Evolutionary conservation across 768 basidiomycete species (phyloP).

Genomic region (Myochromella boudieri): DNA sequence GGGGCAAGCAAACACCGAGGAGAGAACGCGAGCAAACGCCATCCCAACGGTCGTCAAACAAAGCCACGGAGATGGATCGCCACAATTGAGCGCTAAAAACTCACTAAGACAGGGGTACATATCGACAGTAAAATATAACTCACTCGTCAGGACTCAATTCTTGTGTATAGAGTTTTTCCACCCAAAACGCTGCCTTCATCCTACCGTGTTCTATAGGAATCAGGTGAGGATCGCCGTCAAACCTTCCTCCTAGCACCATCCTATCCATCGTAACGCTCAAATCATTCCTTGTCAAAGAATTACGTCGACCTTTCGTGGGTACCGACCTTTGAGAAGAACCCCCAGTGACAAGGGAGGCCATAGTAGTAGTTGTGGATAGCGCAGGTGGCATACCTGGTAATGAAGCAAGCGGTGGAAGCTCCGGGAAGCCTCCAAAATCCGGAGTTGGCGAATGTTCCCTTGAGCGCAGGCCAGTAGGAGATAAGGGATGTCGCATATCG

Average conservation of each 20-base stretch:
- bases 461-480: constrained; percentile 33
- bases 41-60: constrained; percentile 69
- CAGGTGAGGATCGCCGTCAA: constrained; percentile 40
- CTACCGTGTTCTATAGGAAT: constrained; percentile 55
- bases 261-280: constrained; percentile 63
- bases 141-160: constrained; percentile 52
- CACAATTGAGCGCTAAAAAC: constrained; percentile 38
- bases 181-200: constrained; percentile 76
- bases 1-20: constrained; percentile 56
- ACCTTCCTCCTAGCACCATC: constrained; percentile 59
- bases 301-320: constrained; percentile 34
- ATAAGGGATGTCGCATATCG: constrained; percentile 36
- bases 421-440: constrained; percentile 36
- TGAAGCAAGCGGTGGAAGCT: constrained; percentile 44
- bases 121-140: constrained; percentile 24
- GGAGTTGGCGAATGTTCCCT: constrained; percentile 34
- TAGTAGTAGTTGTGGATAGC: constrained; percentile 50
- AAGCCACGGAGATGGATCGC: constrained; percentile 49
- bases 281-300: constrained; percentile 53
- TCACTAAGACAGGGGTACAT: constrained; percentile 5
- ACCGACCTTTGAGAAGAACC: constrained; percentile 28
- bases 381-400: constrained; percentile 54
- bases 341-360: constrained; percentile 47
- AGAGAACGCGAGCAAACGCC: constrained; percentile 51
- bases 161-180: constrained; percentile 55